These are phyloP conservation scores for Boletus sp. DNA, from an alignment of 1,284 basidiomycete genomes.

Conservation along the genomic window DNA sequence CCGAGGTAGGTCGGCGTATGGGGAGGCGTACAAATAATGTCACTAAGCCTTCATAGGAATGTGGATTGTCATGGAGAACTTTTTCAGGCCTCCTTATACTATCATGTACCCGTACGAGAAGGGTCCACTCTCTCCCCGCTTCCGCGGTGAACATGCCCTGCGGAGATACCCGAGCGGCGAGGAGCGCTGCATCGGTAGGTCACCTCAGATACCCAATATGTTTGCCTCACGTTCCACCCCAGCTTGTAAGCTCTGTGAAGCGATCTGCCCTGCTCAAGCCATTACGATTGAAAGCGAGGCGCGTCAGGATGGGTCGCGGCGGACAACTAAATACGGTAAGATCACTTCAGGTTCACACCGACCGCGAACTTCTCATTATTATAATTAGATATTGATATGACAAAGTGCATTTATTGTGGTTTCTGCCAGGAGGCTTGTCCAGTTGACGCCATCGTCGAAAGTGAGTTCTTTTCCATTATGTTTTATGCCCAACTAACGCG, in stretches of 20 bases:
- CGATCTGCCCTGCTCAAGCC: conserved; percentile 98
- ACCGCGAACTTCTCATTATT: not conserved
- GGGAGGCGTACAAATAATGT: not conserved
- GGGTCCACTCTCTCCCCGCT: conserved; percentile 95
- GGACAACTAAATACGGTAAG: conserved; percentile 94
- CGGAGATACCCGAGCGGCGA: conserved; percentile 97
- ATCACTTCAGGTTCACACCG: conserved; percentile 21
- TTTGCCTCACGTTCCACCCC: conserved; percentile 12
- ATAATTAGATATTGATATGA: conserved; percentile 88
- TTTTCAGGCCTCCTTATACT: conserved; percentile 97
- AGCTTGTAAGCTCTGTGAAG: conserved; percentile 99
- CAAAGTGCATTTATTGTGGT: conserved; percentile 96
- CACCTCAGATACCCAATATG: not conserved
- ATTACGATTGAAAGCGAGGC: conserved; percentile 99
- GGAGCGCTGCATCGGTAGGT: conserved; percentile 95
- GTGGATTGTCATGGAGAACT: conserved; percentile 99
- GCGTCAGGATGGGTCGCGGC: conserved; percentile 91
- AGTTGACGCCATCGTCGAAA: conserved; percentile 99
- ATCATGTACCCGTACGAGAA: conserved; percentile 99
- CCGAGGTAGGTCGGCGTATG: conserved; percentile 62
- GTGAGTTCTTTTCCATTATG: conserved; percentile 48
- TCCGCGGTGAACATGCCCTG: conserved; percentile 99
- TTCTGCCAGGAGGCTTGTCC: conserved; percentile 99
- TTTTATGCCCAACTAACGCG: not conserved
- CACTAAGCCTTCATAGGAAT: conserved; percentile 63